phyloP scores from a whole-genome alignment of 225 moss, liverwort and hornwort genomes.

The Pseudisothecium myosuroides region DNA sequence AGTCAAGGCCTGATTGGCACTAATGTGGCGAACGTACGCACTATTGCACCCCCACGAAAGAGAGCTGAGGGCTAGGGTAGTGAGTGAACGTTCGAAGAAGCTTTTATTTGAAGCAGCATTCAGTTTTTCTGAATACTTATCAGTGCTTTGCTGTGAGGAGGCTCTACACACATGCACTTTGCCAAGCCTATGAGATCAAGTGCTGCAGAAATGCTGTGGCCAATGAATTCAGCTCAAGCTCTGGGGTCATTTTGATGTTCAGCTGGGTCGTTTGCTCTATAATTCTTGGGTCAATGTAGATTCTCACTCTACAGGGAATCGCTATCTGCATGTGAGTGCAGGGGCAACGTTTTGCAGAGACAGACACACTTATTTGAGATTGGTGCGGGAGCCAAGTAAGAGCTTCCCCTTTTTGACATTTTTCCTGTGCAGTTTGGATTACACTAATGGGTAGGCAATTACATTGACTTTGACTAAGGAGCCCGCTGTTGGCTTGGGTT shows the following conservation, averaged over 20 bases:
- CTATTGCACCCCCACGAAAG: constrained; percentile 68
- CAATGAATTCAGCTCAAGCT: constrained; percentile 49
- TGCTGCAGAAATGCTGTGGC: constrained; percentile 64
- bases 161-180: constrained; percentile 37
- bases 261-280: constrained; percentile 37
- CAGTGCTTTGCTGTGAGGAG: constrained; percentile 65
- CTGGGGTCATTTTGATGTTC: constrained; percentile 32
- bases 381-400: constrained; percentile 37
- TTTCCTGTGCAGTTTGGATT: constrained; percentile 34
- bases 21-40: constrained; percentile 64
- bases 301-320: constrained; percentile 23
- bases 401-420: constrained; percentile 46
- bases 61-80: constrained; percentile 59
- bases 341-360: constrained; percentile 62
- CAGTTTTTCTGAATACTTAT: constrained; percentile 26
- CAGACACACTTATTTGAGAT: constrained; percentile 49
- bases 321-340: constrained; percentile 66
- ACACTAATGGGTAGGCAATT: not conserved
- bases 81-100: constrained; percentile 19
- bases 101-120: constrained; percentile 22
- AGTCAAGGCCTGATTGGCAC: constrained; percentile 49
- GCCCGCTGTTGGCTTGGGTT: constrained; percentile 8
- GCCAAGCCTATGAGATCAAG: constrained; percentile 36
- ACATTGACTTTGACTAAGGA: constrained; percentile 6
- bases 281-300: constrained; percentile 21